These are phyloP conservation scores for Acanthamoeba sp. DNA, from an alignment of 208 protist genomes.

Conservation along the genomic window DNA sequence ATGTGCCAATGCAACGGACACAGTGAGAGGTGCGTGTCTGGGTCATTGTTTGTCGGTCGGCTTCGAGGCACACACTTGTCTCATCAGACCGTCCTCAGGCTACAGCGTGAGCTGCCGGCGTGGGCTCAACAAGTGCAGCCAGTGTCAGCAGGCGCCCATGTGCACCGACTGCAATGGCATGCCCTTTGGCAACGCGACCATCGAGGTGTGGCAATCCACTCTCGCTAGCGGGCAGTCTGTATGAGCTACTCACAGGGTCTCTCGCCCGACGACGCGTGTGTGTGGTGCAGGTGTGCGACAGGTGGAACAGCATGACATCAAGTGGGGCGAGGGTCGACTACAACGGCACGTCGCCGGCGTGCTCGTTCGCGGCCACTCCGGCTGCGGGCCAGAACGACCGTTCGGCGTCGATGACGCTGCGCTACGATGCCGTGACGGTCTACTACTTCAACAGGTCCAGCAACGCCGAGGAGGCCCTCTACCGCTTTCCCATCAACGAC, in stretches of 20 bases:
- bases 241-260: too few species aligned
- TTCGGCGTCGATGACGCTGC: background rate
- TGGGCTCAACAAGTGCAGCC: background rate
- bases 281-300: background rate
- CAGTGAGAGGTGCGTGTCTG: background rate
- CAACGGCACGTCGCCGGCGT: background rate
- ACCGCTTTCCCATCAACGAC: too few species aligned
- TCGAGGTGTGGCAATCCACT: too few species aligned
- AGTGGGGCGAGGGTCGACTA: background rate
- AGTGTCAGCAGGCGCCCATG: background rate
- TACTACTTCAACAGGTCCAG: too few species aligned
- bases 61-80: background rate
- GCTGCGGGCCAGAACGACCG: background rate
- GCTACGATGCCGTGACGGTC: too few species aligned
- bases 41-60: too few species aligned
- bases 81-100: background rate
- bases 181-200: background rate
- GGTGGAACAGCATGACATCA: background rate
- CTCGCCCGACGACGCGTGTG: too few species aligned
- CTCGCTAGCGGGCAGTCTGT: too few species aligned
- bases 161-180: background rate
- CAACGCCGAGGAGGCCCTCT: too few species aligned
- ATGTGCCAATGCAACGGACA: background rate
- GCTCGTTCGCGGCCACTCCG: background rate
- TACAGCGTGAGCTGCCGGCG: background rate